These are phyloP conservation scores for Hanseniaspora osmophila DNA, from an alignment of 805 yeast genomes.

Conservation along the genomic window DNA sequence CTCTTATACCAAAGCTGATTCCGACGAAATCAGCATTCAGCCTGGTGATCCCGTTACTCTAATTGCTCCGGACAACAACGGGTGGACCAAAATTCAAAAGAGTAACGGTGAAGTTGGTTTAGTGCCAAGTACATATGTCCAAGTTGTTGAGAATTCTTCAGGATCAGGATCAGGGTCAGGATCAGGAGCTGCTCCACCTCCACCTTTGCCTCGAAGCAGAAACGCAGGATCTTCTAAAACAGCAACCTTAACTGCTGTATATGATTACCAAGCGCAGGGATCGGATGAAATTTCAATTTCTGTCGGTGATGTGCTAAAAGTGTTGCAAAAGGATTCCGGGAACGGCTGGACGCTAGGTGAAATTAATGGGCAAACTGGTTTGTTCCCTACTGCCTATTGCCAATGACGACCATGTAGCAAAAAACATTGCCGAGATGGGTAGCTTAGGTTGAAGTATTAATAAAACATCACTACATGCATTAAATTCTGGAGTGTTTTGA, in stretches of 20 bases:
- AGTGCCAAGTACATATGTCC: slow-evolving; percentile 74
- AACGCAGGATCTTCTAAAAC: slow-evolving; percentile 17
- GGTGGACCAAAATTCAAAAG: slow-evolving; percentile 67
- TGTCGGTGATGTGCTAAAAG: slow-evolving; percentile 60
- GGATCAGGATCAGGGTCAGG: slow-evolving; percentile 30
- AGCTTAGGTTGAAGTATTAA: too few species aligned
- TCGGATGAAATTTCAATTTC: slow-evolving; percentile 61
- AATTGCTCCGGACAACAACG: slow-evolving; percentile 61
- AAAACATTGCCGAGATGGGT: background rate
- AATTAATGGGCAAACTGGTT: slow-evolving; percentile 43
- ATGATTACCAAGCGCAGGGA: slow-evolving; percentile 65
- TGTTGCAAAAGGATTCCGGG: slow-evolving; percentile 60
- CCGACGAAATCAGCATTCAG: slow-evolving; percentile 53
- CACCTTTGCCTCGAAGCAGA: slow-evolving; percentile 56
- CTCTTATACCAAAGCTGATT: slow-evolving; percentile 51
- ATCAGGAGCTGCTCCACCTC: slow-evolving; percentile 70
- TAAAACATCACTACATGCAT: too few species aligned
- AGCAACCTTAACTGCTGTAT: slow-evolving; percentile 45
- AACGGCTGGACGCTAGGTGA: slow-evolving; percentile 95
- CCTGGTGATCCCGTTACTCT: slow-evolving; percentile 51
- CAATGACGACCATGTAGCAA: slow-evolving; percentile 9
- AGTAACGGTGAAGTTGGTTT: slow-evolving; percentile 46
- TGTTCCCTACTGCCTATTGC: slow-evolving; percentile 71
- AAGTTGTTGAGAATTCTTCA: slow-evolving; percentile 19
- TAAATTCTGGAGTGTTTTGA: too few species aligned